Percentiles rank a stretch among this genome's conserved stretches.
phyloP scores from a whole-genome alignment of 352 stramenopile genomes.

The Aphanomyces invadans region DNA sequence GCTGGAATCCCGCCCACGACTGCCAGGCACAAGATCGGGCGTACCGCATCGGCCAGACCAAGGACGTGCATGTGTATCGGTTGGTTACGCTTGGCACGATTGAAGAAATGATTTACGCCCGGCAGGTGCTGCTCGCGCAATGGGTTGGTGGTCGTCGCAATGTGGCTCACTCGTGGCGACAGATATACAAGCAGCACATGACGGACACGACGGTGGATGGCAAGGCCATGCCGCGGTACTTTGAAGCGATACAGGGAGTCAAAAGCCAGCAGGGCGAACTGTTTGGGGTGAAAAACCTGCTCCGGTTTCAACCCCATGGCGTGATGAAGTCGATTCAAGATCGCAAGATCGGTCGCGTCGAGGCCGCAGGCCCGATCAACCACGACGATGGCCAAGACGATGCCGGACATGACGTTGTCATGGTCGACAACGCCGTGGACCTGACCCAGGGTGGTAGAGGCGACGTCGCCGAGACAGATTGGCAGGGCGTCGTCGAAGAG shows the following conservation, averaged over 20 bases:
- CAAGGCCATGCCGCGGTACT: slow-evolving; percentile 56
- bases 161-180: too few relatives aligned
- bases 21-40: slow-evolving; percentile 75
- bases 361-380: too few relatives aligned
- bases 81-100: slow-evolving; percentile 79
- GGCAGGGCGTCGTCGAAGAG: slow-evolving; percentile 20
- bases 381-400: not conserved
- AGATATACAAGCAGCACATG: slow-evolving; percentile 81
- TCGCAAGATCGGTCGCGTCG: too few relatives aligned
- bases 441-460: too few relatives aligned
- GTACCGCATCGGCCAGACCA: slow-evolving; percentile 81
- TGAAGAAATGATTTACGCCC: slow-evolving; percentile 85
- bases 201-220: slow-evolving; percentile 74
- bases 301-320: slow-evolving; percentile 63
- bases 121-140: slow-evolving; percentile 33
- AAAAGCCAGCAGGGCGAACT: slow-evolving; percentile 62
- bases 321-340: slow-evolving; percentile 74
- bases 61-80: slow-evolving; percentile 77
- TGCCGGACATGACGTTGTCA: not conserved
- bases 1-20: slow-evolving; percentile 82
- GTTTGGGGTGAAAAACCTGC: slow-evolving; percentile 68
- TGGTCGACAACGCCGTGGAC: slow-evolving; percentile 5
- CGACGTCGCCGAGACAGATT: too few relatives aligned
- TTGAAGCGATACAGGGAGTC: slow-evolving; percentile 73
- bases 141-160: not conserved